Base-by-base conservation (phyloP, 2,329 filamentous ascomycete species). In the Phyllosticta ampelicida region DNA sequence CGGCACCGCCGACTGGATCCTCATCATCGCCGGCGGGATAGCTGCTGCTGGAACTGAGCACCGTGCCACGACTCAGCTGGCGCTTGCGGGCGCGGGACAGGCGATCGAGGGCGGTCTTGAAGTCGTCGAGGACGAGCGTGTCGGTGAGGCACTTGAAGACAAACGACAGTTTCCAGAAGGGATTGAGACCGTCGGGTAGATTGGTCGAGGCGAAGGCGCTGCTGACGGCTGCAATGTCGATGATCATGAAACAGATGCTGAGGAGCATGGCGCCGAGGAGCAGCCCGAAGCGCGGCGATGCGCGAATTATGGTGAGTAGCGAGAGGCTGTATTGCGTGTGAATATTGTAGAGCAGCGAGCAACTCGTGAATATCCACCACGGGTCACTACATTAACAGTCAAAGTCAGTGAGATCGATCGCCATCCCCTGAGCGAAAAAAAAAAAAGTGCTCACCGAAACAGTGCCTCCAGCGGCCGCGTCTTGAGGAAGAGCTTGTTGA, bases 61-160 rank as follows among this genome's bases (percentile, higher is more conserved):
- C 23, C 5, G 20, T 50, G 51, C 56, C 54, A 16, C 36, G 36
- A 16, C 13, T n/a, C 6, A 58, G 48, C 48, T 54, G 51, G 21
- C 56, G 36, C 16, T 18, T 58, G 23, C 52, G 53, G 4, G 48
- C 48, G 23, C 54, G 53, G 21, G 53, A 51, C 8, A 79, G 63
- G 5, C 74, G 70, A 60, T 78, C 77, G 21, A 79, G 66, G 0
- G 76, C 77, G 2, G 82, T 84, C 65, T 86, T 86, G 77, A 86
- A 86, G 64, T 86, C 84, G 64, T 86, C 84, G 10, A 86, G 77
- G 55, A 86, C 78, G 55, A 86, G 81, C 0, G 79, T 82, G 65
- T 86, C 84, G 19, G 83, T 85, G 52, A 86, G 75, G 61, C 84
- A 86, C 69, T 86, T 86, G 75, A 85, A 85, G 20, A 85, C 78